Percentiles rank a stretch among this genome's conserved stretches.
Conservation (phyloP, 371 early-diverging fungal species). For the Lichtheimia ramosa region DNA sequence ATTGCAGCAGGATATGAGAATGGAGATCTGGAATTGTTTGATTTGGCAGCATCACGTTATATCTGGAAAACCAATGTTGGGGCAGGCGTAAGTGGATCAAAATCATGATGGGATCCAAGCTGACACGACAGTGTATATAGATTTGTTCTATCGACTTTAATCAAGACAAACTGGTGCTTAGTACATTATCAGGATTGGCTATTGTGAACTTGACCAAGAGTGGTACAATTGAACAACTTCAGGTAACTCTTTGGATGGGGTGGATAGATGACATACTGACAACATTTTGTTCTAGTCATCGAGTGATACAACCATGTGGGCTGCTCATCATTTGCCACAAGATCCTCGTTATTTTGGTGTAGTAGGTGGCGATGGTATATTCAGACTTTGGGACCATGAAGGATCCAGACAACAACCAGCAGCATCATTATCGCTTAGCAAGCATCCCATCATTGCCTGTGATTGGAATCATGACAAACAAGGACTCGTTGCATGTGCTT, state of each 20-base stretch:
- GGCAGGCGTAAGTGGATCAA: slow-evolving; percentile 59
- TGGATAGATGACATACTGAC: no score
- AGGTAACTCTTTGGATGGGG: slow-evolving; percentile 22
- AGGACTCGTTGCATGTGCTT: slow-evolving; percentile 51
- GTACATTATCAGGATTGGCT: slow-evolving; percentile 55
- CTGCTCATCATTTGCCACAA: slow-evolving; percentile 70
- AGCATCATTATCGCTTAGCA: slow-evolving; percentile 18
- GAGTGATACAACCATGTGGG: slow-evolving; percentile 73
- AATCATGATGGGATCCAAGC: slow-evolving; percentile 1
- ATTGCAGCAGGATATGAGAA: slow-evolving; percentile 80
- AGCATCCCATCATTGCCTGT: slow-evolving; percentile 48
- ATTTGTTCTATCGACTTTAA: slow-evolving; percentile 66
- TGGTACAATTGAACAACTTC: background rate
- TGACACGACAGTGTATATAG: slow-evolving; percentile 18
- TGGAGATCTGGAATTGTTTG: slow-evolving; percentile 77
- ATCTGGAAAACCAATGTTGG: slow-evolving; percentile 75
- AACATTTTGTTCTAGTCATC: slow-evolving; percentile 22
- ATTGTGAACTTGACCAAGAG: slow-evolving; percentile 22
- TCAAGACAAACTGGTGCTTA: slow-evolving; percentile 44
- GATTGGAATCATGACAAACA: slow-evolving; percentile 55
- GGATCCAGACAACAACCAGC: background rate
- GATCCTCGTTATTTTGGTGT: slow-evolving; percentile 64
- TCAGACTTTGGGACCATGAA: slow-evolving; percentile 46
- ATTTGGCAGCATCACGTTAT: slow-evolving; percentile 56
- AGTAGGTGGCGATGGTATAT: slow-evolving; percentile 64